Evolutionary conservation across 1,284 basidiomycete species (phyloP), one percentile per base, ranked within the genome.

Genomic region (Cryptococcus amylolentus): DNA sequence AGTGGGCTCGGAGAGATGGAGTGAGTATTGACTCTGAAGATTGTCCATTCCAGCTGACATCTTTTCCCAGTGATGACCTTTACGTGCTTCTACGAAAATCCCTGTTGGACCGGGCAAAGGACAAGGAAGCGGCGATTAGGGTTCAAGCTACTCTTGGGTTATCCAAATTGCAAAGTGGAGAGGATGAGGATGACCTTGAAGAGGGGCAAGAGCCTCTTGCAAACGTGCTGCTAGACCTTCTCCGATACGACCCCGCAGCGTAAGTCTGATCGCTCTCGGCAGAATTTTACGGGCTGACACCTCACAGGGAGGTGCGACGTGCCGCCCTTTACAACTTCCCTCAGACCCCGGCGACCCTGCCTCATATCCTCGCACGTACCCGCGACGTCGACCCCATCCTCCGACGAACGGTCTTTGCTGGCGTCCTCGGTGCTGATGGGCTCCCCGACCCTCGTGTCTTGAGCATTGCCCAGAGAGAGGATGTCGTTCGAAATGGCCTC

Each of bases 81-180:
- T 97, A 90, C 68, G 79, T 82, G 6, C 67, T 81, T 0, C 83
- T 98, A 5, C 83, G 87, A 40, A 76, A 81, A 9, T 81, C 84
- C 7, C 80, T 97, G 0, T 80, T 92, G n/a, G 85, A 88, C 3
- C 84, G 95, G 26, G 78, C 89, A 13, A 82, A 82, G 16, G 95
- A 98, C 80, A 97, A 92, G 75, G 95, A 98, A 68, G 75, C 86
- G 0, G 70, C 83, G 5, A 87, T 97, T 6, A 85, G 95, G 20
- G 85, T 88, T 0, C 91, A 95, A 68, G 90, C 93, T 1, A 86
- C 88, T 9, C 81, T 90, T 13, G 91, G 89, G 0, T 82, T 98
- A 3, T 86, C 89, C 2, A 93, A 91, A 67, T 82, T 98, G 8
- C 85, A 87, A 55, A 84, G 85, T 7, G 86, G 85, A 14, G 89